phyloP scores from a whole-genome alignment of 179 eudicot genomes.

The Beta lomatogona region DNA sequence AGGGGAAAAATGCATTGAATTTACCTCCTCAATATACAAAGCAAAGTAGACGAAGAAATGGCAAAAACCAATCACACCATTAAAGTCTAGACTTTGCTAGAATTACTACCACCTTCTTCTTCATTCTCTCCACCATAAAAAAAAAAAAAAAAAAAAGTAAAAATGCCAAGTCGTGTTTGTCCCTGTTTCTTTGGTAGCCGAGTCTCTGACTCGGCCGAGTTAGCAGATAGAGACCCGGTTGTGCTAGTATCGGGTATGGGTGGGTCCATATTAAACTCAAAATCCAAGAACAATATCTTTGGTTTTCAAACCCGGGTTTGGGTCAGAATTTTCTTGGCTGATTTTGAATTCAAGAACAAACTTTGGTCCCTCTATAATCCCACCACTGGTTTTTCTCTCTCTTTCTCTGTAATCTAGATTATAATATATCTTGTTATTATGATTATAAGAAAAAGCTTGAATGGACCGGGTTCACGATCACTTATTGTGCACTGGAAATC shows the following conservation, averaged over 20 bases:
- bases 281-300: slow-evolving; percentile 54
- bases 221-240: slow-evolving; percentile 71
- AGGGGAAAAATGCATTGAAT: too few relatives aligned
- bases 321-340: slow-evolving; percentile 83
- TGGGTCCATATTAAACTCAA: slow-evolving; percentile 69
- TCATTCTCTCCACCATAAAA: too few relatives aligned
- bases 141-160: background rate
- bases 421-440: background rate
- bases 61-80: background rate
- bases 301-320: slow-evolving; percentile 77
- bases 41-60: background rate
- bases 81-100: background rate
- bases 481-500: too few relatives aligned
- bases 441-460: too few relatives aligned
- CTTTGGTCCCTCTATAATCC: slow-evolving; percentile 82
- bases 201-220: slow-evolving; percentile 35
- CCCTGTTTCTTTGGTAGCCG: slow-evolving; percentile 40
- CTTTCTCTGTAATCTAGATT: background rate
- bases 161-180: slow-evolving; percentile 34
- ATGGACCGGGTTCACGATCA: too few relatives aligned
- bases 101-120: too few relatives aligned
- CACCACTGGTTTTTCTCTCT: slow-evolving; percentile 45
- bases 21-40: too few relatives aligned
- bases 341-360: slow-evolving; percentile 73
- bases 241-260: slow-evolving; percentile 76